Percentiles rank a stretch among this genome's conserved stretches.
Evolutionary conservation across 164 flowering plant genomes (phyloP).

Genomic region (Akebia trifoliata): DNA sequence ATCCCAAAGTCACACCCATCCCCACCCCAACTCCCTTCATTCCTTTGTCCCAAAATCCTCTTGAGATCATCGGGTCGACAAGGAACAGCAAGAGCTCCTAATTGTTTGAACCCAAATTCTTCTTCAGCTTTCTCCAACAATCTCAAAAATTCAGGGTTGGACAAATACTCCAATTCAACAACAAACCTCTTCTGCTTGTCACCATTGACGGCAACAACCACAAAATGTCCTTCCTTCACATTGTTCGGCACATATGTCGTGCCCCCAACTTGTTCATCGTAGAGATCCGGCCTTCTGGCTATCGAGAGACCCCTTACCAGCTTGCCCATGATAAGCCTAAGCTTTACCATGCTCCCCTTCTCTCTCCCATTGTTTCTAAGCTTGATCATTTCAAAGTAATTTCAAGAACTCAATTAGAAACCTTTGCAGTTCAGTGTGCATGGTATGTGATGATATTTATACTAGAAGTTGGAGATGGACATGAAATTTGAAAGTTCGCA

Average conservation of each 20-base stretch:
- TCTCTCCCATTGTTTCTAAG: neutral
- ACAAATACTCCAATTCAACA: slow-evolving; percentile 28
- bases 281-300: neutral
- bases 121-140: slow-evolving; percentile 46
- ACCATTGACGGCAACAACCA: slow-evolving; percentile 30
- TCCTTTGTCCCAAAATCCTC: slow-evolving; percentile 19
- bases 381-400: too few species aligned
- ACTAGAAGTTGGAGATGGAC: too few species aligned
- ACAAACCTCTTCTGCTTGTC: slow-evolving; percentile 35
- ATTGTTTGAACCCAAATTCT: slow-evolving; percentile 46
- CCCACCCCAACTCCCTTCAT: too few species aligned
- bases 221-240: slow-evolving; percentile 50
- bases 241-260: slow-evolving; percentile 25
- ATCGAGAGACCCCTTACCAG: slow-evolving; percentile 12
- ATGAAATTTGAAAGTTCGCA: too few species aligned
- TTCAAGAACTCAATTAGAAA: too few species aligned
- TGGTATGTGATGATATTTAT: too few species aligned
- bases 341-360: slow-evolving; percentile 9
- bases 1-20: too few species aligned
- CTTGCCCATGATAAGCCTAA: slow-evolving; percentile 18
- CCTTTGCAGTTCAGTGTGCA: too few species aligned
- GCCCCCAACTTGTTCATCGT: slow-evolving; percentile 9
- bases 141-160: slow-evolving; percentile 37
- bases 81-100: slow-evolving; percentile 44
- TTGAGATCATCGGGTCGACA: slow-evolving; percentile 40